Evolutionary conservation across 2,329 filamentous ascomycete species (phyloP), one percentile per base, ranked within the genome.

Genomic region (Claviceps fusiformis): DNA sequence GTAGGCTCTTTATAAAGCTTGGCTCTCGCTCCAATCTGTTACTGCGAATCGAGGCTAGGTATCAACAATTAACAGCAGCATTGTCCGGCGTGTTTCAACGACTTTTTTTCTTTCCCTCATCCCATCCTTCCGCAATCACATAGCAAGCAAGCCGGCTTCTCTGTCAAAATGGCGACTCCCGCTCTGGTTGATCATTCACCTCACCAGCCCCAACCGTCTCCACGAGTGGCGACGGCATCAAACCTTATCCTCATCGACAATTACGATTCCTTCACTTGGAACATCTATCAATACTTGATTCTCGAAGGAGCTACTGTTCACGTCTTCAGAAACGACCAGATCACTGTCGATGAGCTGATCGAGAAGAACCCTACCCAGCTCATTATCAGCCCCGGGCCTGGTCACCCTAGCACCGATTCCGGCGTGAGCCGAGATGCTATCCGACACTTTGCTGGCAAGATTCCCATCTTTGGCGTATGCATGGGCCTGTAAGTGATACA

Each of bases 241-340:
- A 97, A 97, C 71, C 79, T 98, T 56, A 81, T 98, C 59, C 79
- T 98, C 60, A 96, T 98, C 65, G 93, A 98, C 77, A 98, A 98
- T 73, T 98, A 97, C 71, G 93, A 98, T 71, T 97, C 93, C 3
- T 98, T 98, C 70, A 96, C 92, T 57, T 98, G 91, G 89, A 98
- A 98, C 67, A 89, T 98, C 57, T 98, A 97, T 70, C 95, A 98
- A 71, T 98, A 98, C 66, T 82, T 98, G 1, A 86, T 92, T 7
- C 83, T 98, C n/a, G 93, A 97, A 69, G 93, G 93, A 37, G 93
- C 95, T 33, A 87, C 77, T 1, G 93, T 96, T 52, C 88, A 85
- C 4, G 93, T 98, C 24, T 87, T 84, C 71, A 83, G 93, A 63
- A 98, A 98, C 67, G 92, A 98, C 71, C 83, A 95, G 69, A 84